Evolutionary conservation across 2,329 filamentous ascomycete species (phyloP).

Genomic region (Beauveria bassiana): DNA sequence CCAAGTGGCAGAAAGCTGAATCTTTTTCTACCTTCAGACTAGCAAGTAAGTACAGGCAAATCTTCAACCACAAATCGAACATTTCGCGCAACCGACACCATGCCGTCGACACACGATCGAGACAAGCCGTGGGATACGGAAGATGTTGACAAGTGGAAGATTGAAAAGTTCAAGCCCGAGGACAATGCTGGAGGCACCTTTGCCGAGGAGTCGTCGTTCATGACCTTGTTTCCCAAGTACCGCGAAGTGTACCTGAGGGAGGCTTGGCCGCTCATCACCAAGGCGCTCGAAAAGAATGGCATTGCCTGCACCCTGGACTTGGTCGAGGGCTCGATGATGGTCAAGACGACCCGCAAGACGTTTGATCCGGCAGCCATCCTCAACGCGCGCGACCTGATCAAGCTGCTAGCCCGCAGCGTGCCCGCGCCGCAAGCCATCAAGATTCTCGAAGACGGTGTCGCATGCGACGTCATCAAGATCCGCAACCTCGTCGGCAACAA

Average conservation of each 20-base stretch:
- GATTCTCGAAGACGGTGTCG: slow-evolving; percentile 85
- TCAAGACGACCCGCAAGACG: slow-evolving; percentile 88
- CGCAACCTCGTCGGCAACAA: slow-evolving; percentile 85
- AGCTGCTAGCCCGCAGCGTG: slow-evolving; percentile 82
- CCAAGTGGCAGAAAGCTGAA: slow-evolving; percentile 9
- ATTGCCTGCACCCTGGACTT: slow-evolving; percentile 90
- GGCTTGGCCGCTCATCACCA: slow-evolving; percentile 86
- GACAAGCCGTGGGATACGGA: slow-evolving; percentile 96
- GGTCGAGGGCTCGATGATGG: slow-evolving; percentile 92
- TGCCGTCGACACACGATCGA: slow-evolving; percentile 84
- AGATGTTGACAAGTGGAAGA: slow-evolving; percentile 95
- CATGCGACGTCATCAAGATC: slow-evolving; percentile 95
- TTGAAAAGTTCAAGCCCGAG: slow-evolving; percentile 75
- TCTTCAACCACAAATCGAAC: neutral
- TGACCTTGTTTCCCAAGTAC: slow-evolving; percentile 87
- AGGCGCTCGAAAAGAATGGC: slow-evolving; percentile 75
- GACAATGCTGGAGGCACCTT: slow-evolving; percentile 84
- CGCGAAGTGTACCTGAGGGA: slow-evolving; percentile 89
- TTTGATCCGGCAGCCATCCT: slow-evolving; percentile 89
- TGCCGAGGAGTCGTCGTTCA: slow-evolving; percentile 86
- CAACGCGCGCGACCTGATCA: slow-evolving; percentile 90
- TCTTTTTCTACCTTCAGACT: slow-evolving; percentile 11
- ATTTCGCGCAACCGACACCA: slow-evolving; percentile 23
- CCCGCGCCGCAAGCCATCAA: slow-evolving; percentile 89
- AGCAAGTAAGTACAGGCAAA: neutral